phyloP scores from a whole-genome alignment of 176 grass and related monocot genomes.

The Carex cristatella region DNA sequence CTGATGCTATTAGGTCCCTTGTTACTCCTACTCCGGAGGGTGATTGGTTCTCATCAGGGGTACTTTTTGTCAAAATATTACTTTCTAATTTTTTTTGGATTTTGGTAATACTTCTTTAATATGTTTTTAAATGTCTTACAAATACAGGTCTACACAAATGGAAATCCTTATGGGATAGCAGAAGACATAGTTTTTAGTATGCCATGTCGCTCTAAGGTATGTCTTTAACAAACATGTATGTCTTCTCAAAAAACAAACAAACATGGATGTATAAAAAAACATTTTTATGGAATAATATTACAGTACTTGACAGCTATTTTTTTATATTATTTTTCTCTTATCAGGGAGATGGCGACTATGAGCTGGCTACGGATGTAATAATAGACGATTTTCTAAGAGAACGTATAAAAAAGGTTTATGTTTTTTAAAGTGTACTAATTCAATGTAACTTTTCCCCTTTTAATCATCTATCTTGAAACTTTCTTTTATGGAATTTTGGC shows the following conservation, averaged over 20 bases:
- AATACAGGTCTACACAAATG: conserved; percentile 74
- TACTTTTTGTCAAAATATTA: conserved; percentile 28
- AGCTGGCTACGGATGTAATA: conserved; percentile 63
- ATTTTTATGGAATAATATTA: neutral
- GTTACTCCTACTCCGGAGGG: conserved; percentile 75
- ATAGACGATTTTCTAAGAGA: conserved; percentile 83
- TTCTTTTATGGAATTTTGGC: conserved; percentile 26
- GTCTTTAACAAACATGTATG: neutral
- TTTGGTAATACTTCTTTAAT: neutral
- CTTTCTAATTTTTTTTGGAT: neutral
- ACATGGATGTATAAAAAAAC: neutral
- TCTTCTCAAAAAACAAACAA: no score
- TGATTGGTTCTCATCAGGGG: conserved; percentile 96
- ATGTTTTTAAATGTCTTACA: neutral
- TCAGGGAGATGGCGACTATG: conserved; percentile 83
- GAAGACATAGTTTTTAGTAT: conserved; percentile 95
- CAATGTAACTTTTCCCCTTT: neutral
- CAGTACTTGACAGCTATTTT: neutral
- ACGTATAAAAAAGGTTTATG: conserved; percentile 80
- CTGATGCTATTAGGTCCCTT: conserved; percentile 85
- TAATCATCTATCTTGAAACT: neutral
- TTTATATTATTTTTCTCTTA: conserved; percentile 4
- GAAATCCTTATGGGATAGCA: conserved; percentile 87
- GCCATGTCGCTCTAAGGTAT: conserved; percentile 84
- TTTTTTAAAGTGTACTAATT: neutral